Conservation (phyloP, 2,329 filamentous ascomycete genomes). For the Chaetothyriales sp. region DNA sequence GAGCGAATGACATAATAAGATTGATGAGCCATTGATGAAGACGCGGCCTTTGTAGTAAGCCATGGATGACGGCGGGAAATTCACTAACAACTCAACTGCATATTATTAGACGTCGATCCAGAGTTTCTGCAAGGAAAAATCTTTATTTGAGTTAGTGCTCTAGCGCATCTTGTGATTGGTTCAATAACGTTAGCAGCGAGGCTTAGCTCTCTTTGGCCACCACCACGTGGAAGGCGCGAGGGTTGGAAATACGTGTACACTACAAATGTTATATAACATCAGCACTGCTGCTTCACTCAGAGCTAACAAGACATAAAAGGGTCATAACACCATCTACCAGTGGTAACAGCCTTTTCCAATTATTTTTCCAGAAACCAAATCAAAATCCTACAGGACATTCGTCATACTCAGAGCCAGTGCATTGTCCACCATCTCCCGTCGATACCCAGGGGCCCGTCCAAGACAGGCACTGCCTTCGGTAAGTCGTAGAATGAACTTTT, state of each 20-base stretch:
- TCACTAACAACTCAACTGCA: no score
- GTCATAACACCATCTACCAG: not conserved
- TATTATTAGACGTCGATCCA: no score
- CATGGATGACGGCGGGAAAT: no score
- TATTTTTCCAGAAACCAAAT: not conserved
- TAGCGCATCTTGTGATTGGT: no score
- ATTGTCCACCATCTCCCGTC: constrained; percentile 21
- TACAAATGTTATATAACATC: not conserved
- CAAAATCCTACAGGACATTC: constrained; percentile 7
- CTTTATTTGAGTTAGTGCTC: no score
- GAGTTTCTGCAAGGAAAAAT: no score
- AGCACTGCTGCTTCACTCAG: not conserved
- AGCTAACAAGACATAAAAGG: not conserved
- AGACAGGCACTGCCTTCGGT: constrained; percentile 20
- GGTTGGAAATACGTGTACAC: not conserved
- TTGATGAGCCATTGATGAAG: not conserved
- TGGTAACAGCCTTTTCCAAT: not conserved
- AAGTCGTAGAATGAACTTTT: constrained; percentile 17
- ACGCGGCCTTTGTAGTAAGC: not conserved
- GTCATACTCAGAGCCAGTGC: constrained; percentile 18
- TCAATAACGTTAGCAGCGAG: no score
- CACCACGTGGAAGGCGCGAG: no score
- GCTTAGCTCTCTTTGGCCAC: no score
- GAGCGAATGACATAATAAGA: not conserved
- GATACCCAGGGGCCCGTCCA: constrained; percentile 23